Percentiles rank a stretch among this genome's conserved stretches.
phyloP scores from a whole-genome alignment of 1,284 basidiomycete species.

The Austroboletus rostrupii region DNA sequence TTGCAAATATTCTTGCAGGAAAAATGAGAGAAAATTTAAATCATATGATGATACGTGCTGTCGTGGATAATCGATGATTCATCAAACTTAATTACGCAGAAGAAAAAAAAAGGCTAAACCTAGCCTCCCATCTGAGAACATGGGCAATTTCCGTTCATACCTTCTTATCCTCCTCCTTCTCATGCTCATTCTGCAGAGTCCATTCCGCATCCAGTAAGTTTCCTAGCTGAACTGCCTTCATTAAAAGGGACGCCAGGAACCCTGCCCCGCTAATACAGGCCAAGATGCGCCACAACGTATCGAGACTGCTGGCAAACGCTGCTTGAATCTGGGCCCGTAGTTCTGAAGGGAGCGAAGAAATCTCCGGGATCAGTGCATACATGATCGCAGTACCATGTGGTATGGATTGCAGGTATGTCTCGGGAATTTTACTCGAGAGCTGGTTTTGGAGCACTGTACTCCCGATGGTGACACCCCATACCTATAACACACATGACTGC shows the following conservation, averaged over 20 bases:
- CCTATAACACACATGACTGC: constrained; percentile 11
- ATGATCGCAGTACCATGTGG: constrained; percentile 8
- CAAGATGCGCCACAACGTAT: constrained; percentile 1
- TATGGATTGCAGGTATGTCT: constrained; percentile 13
- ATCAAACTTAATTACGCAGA: no score
- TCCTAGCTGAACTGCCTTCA: constrained; percentile 2
- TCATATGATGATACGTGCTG: no score
- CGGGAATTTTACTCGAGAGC: constrained; percentile 24
- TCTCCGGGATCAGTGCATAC: constrained; percentile 8
- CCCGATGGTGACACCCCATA: constrained; percentile 31
- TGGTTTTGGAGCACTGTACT: constrained; percentile 31
- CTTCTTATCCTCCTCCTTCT: not conserved
- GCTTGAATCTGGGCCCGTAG: not conserved
- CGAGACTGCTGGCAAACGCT: constrained; percentile 4
- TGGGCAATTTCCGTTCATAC: no score
- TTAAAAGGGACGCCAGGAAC: not conserved
- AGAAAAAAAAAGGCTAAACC: no score
- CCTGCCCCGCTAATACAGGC: not conserved
- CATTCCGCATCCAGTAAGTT: constrained; percentile 3
- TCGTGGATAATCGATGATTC: no score
- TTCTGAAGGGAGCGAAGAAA: not conserved
- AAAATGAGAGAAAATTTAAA: no score
- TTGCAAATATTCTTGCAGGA: no score
- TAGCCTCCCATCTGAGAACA: no score
- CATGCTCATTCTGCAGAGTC: not conserved